Conservation (phyloP, 1,284 basidiomycete species). For the Pseudomicrostroma phylloplanum region DNA sequence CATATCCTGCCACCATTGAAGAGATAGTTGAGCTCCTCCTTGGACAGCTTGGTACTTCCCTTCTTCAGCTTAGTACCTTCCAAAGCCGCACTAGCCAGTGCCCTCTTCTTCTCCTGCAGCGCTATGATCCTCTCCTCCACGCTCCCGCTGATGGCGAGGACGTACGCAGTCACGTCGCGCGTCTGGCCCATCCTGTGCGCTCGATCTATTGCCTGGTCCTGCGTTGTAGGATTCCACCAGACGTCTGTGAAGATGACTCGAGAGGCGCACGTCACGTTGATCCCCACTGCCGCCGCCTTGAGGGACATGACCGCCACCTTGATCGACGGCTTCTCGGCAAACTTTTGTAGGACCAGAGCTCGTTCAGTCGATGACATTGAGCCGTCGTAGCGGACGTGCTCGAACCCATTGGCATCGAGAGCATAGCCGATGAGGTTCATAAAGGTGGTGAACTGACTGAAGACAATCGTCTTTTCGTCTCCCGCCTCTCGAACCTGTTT, state of each 20-base stretch:
- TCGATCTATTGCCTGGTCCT: slow-evolving; percentile 88
- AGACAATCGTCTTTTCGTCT: slow-evolving; percentile 74
- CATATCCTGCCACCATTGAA: slow-evolving; percentile 6
- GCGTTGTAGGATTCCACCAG: slow-evolving; percentile 65
- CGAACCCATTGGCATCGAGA: slow-evolving; percentile 61
- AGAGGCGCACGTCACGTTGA: slow-evolving; percentile 90
- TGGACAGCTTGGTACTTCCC: slow-evolving; percentile 22
- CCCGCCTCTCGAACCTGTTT: slow-evolving; percentile 52
- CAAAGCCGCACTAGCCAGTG: slow-evolving; percentile 73
- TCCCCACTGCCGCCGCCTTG: slow-evolving; percentile 88
- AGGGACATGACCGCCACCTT: slow-evolving; percentile 73
- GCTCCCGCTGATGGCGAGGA: slow-evolving; percentile 56
- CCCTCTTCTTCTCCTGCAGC: slow-evolving; percentile 68
- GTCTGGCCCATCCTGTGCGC: slow-evolving; percentile 83
- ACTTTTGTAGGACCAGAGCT: slow-evolving; percentile 31
- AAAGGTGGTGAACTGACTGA: slow-evolving; percentile 74
- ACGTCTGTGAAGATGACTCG: slow-evolving; percentile 86
- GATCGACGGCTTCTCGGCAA: no score
- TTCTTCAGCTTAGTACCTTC: slow-evolving; percentile 73
- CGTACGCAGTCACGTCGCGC: slow-evolving; percentile 76
- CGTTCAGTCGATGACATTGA: slow-evolving; percentile 71
- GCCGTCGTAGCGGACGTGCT: slow-evolving; percentile 82
- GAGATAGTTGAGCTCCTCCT: slow-evolving; percentile 17
- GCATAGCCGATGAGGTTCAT: slow-evolving; percentile 79
- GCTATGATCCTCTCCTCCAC: slow-evolving; percentile 82